Evolutionary conservation across 345 rosid species (phyloP).

Genomic region (Gynandropsis gynandra): DNA sequence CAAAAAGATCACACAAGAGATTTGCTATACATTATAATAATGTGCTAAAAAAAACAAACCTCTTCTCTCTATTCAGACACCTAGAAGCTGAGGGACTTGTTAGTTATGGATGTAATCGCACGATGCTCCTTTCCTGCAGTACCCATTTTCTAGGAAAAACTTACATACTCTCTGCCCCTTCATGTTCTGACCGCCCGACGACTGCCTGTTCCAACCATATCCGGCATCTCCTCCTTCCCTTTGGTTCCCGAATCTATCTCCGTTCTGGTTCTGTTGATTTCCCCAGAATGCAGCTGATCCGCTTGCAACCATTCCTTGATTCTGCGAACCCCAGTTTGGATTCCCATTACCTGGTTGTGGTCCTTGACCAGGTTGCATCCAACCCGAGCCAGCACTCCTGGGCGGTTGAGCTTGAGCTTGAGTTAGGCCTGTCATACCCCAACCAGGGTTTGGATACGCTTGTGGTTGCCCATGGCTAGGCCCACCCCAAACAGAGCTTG

Average conservation of each 20-base stretch:
- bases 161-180: slow-evolving; percentile 61
- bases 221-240: slow-evolving; percentile 60
- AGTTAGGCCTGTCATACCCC: slow-evolving; percentile 47
- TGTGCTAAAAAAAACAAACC: no score
- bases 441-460: slow-evolving; percentile 41
- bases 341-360: slow-evolving; percentile 31
- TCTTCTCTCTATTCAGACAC: slow-evolving; percentile 29
- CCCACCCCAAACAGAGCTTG: slow-evolving; percentile 44
- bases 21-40: no score
- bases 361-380: slow-evolving; percentile 52
- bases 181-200: slow-evolving; percentile 23
- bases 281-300: slow-evolving; percentile 45
- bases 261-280: slow-evolving; percentile 44
- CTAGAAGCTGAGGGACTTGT: neutral
- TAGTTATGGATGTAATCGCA: slow-evolving; percentile 63
- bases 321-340: slow-evolving; percentile 40
- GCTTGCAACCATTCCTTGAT: slow-evolving; percentile 22
- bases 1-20: no score
- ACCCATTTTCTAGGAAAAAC: slow-evolving; percentile 40
- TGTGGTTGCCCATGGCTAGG: slow-evolving; percentile 50
- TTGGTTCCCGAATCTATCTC: slow-evolving; percentile 40
- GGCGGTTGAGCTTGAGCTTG: slow-evolving; percentile 31
- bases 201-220: slow-evolving; percentile 38
- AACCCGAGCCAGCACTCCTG: slow-evolving; percentile 30
- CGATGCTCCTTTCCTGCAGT: slow-evolving; percentile 65